Conservation (phyloP, 179 eudicot genomes). For the Silene noctiflora region DNA sequence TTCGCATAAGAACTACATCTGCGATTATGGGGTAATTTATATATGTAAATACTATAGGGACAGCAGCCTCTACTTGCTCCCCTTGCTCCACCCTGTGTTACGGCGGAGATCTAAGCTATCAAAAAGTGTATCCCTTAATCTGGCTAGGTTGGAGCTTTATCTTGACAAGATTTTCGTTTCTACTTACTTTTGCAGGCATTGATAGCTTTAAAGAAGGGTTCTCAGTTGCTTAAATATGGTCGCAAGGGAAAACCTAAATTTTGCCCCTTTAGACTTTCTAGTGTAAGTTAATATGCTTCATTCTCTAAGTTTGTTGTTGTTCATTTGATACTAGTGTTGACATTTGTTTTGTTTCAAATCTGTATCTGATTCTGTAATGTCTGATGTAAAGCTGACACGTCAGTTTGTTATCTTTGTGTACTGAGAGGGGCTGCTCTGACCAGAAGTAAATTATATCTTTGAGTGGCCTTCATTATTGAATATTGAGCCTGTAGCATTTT, state of each 20-base stretch:
- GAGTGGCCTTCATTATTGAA: neutral
- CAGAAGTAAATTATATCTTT: neutral
- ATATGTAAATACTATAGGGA: no score
- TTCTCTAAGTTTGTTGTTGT: neutral
- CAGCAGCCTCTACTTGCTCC: no score
- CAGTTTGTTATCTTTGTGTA: neutral
- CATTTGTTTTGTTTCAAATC: neutral
- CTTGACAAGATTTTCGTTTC: neutral
- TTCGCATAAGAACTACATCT: no score
- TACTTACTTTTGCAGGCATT: conserved; percentile 56
- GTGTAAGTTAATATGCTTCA: conserved; percentile 47
- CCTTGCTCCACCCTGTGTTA: neutral
- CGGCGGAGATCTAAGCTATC: neutral
- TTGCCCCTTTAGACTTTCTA: conserved; percentile 89
- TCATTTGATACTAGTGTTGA: neutral
- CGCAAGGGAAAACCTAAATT: conserved; percentile 95
- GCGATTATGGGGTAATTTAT: no score
- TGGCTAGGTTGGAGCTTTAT: neutral
- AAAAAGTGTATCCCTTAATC: neutral
- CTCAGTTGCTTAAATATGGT: conserved; percentile 95
- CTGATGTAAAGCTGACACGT: neutral
- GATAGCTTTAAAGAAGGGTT: conserved; percentile 89
- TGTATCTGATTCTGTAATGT: neutral
- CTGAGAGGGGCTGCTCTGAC: neutral
- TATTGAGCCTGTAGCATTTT: neutral